These are phyloP conservation scores for Irpex sp. DNA, from an alignment of 1,284 basidiomycete genomes.

Conservation along the genomic window DNA sequence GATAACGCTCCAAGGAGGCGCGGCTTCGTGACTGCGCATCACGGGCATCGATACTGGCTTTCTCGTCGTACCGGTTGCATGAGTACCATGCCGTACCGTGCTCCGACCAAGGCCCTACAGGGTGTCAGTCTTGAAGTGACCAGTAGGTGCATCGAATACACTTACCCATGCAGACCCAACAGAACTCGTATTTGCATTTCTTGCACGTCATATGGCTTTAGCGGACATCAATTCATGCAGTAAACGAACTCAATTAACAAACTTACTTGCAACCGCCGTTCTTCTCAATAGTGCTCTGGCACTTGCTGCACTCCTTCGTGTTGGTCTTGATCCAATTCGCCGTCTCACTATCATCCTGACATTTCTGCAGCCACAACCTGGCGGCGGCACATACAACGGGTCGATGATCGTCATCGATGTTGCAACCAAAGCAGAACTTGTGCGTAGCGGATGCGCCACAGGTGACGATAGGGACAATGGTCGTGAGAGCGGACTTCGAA, in stretches of 20 bases:
- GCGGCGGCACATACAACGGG: conserved; percentile 90
- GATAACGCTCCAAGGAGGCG: conserved; percentile 89
- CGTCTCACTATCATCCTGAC: conserved; percentile 96
- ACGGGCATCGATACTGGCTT: conserved; percentile 82
- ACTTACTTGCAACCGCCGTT: conserved; percentile 99
- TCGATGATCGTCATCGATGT: conserved; percentile 83
- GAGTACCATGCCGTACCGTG: conserved; percentile 98
- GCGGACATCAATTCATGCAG: background rate
- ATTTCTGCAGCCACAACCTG: conserved; percentile 95
- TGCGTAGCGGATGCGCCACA: conserved; percentile 69
- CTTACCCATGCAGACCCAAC: conserved; percentile 78
- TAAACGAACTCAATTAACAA: background rate
- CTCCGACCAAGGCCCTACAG: conserved; percentile 91
- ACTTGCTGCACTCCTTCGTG: conserved; percentile 96
- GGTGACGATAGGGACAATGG: conserved; percentile 85
- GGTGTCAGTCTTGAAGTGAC: conserved; percentile 15
- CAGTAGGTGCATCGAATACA: background rate
- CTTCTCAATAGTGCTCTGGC: conserved; percentile 98
- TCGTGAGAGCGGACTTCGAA: conserved; percentile 69
- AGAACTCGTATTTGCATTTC: conserved; percentile 93
- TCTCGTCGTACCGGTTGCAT: conserved; percentile 97
- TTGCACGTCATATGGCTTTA: conserved; percentile 97
- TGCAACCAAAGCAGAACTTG: conserved; percentile 90
- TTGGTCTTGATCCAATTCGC: conserved; percentile 99
- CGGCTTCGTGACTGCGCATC: conserved; percentile 88